phyloP scores from a whole-genome alignment of 495 filamentous ascomycete genomes.

The Penicillium alfredii region DNA sequence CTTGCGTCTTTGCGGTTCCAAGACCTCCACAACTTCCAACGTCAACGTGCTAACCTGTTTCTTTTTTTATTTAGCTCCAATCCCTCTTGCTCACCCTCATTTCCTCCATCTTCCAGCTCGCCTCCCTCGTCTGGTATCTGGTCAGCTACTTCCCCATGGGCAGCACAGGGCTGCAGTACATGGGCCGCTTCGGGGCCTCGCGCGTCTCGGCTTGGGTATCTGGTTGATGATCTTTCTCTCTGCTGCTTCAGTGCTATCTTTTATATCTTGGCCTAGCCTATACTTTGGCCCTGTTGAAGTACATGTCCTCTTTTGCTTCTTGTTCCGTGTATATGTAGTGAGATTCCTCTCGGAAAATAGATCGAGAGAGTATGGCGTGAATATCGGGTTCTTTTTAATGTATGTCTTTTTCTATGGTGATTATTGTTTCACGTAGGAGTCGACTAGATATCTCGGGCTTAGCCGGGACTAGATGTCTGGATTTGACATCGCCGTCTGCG shows the following conservation, averaged over 20 bases:
- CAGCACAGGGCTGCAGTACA: constrained; percentile 77
- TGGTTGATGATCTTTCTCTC: constrained; percentile 52
- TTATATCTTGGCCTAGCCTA: too few relatives aligned
- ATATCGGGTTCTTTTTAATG: too few relatives aligned
- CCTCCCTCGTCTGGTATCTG: constrained; percentile 83
- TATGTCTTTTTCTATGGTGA: too few relatives aligned
- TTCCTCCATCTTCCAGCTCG: constrained; percentile 75
- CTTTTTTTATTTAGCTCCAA: constrained; percentile 56
- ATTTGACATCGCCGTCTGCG: too few relatives aligned
- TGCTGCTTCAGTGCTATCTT: too few relatives aligned
- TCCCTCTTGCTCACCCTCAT: constrained; percentile 76
- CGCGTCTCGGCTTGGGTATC: constrained; percentile 86
- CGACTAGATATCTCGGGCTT: too few relatives aligned
- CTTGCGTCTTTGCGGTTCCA: constrained; percentile 5
- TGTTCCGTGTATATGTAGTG: background rate
- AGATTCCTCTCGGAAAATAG: too few relatives aligned
- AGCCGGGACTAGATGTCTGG: too few relatives aligned
- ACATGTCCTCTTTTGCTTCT: background rate
- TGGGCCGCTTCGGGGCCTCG: constrained; percentile 76
- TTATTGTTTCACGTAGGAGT: too few relatives aligned
- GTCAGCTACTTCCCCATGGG: constrained; percentile 99
- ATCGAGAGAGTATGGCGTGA: too few relatives aligned
- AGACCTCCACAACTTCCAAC: background rate
- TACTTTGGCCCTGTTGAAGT: too few relatives aligned
- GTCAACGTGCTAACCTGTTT: constrained; percentile 9